Base-by-base conservation (phyloP, 1,284 basidiomycete genomes). In the Puccinia coronata region DNA sequence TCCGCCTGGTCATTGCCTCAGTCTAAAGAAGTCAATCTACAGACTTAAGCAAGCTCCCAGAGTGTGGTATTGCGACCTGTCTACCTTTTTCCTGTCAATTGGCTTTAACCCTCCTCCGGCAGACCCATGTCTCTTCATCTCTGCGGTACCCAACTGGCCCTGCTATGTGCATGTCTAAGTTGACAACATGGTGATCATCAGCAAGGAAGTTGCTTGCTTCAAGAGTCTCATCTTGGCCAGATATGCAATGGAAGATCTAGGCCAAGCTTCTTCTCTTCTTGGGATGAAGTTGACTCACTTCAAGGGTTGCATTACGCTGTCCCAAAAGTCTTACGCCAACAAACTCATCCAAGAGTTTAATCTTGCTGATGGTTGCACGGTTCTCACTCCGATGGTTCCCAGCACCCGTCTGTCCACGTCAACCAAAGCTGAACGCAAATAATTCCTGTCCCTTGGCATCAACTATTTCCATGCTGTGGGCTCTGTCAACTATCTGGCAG, bases 171-270 rank as follows among this genome's bases (percentile, higher is more conserved):
- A 55, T 55, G 51, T 55, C n/a, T 55, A 55, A 23, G 51, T 55
- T 23, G 14, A 55, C 14, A 23, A 55, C 8, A 23, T 55, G 51
- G 51, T 55, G 3, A 9, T 55, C 3, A 49, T 65, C 28, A 51
- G 39, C 25, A 5, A 49, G 2, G 31, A 77, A n/a, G 28, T 67
- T 14, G n/a, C 0, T 1, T 0, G 74, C 0, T 77, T 77, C 41
- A 77, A 65, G 51, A 49, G 0, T 9, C 39, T 77, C 34, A 77
- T 77, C 28, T 49, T 23, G 3, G 8, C 63, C 6, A 25, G 25
- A 28, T 77, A 43, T 28, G 23, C 39, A 0, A 77, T 77, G 74
- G 74, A 77, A 2, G 74, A 77, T n/a, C 31, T 53, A 20, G 72
- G 72, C n/a, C 9, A 18, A 57, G n/a, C 23, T 0, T 25, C 16